phyloP scores from a whole-genome alignment of 805 yeast genomes.

The Maudiozyma bulderi region DNA sequence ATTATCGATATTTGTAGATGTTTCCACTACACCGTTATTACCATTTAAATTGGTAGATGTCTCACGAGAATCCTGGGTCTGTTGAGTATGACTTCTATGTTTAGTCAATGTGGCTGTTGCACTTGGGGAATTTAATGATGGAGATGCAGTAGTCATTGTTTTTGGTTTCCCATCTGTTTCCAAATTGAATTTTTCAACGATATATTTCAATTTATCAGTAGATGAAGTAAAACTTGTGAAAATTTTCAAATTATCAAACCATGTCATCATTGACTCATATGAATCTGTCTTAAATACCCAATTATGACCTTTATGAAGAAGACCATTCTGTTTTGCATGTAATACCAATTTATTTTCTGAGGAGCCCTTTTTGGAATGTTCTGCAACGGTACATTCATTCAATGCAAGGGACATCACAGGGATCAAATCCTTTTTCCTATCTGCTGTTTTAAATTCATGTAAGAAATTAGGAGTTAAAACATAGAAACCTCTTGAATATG shows the following conservation, averaged over 20 bases:
- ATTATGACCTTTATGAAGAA: constrained; percentile 73
- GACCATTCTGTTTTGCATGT: constrained; percentile 63
- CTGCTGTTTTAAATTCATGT: constrained; percentile 82
- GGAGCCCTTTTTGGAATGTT: constrained; percentile 59
- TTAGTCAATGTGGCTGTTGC: not conserved
- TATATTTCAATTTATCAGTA: constrained; percentile 43
- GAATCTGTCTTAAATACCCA: constrained; percentile 93
- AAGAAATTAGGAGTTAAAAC: constrained; percentile 80
- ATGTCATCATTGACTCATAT: constrained; percentile 65
- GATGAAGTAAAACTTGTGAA: constrained; percentile 58
- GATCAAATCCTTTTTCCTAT: constrained; percentile 66
- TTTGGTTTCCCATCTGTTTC: constrained; percentile 5
- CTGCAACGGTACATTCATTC: constrained; percentile 72
- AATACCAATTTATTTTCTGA: constrained; percentile 68
- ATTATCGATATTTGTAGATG: not conserved
- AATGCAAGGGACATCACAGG: constrained; percentile 79
- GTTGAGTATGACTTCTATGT: not conserved
- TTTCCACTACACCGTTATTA: not conserved
- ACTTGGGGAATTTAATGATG: not conserved
- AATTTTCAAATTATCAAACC: constrained; percentile 73
- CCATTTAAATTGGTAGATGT: not conserved
- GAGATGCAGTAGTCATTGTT: not conserved
- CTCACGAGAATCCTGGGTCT: not conserved
- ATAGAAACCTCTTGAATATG: constrained; percentile 86
- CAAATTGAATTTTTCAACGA: constrained; percentile 12